These are phyloP conservation scores for Coniochaeta hoffmannii DNA, from an alignment of 2,329 filamentous ascomycete genomes.

Conservation along the genomic window DNA sequence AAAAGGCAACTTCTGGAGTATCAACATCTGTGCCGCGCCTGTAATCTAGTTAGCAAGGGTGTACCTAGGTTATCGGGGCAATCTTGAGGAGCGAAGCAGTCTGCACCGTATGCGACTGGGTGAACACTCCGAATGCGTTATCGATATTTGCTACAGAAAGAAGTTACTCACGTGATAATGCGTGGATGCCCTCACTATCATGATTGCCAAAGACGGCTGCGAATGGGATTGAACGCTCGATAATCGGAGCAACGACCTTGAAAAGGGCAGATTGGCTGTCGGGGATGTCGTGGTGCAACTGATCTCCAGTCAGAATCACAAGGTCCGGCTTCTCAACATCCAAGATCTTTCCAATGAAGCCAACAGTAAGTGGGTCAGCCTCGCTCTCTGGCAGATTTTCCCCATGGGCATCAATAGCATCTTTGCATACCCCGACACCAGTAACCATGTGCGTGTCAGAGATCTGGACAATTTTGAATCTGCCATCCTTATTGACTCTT, in stretches of 20 bases:
- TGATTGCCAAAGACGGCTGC: slow-evolving; percentile 69
- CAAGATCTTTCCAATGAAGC: slow-evolving; percentile 58
- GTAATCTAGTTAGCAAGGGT: slow-evolving; percentile 19
- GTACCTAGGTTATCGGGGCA: not conserved
- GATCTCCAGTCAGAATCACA: slow-evolving; percentile 63
- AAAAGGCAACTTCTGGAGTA: slow-evolving; percentile 19
- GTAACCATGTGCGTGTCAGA: slow-evolving; percentile 32
- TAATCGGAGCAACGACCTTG: slow-evolving; percentile 60
- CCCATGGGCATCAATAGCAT: slow-evolving; percentile 25
- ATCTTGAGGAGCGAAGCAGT: slow-evolving; percentile 7
- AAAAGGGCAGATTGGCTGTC: slow-evolving; percentile 30
- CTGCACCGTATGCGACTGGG: slow-evolving; percentile 12
- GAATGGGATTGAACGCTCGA: slow-evolving; percentile 60
- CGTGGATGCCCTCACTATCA: slow-evolving; percentile 54
- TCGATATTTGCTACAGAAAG: slow-evolving; percentile 12
- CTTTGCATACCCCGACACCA: slow-evolving; percentile 20
- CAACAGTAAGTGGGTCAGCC: slow-evolving; percentile 60
- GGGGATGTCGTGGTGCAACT: slow-evolving; percentile 36
- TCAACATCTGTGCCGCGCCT: slow-evolving; percentile 21
- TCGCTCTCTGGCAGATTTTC: slow-evolving; percentile 40
- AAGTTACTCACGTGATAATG: slow-evolving; percentile 28
- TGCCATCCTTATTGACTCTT: slow-evolving; percentile 59
- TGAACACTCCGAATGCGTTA: slow-evolving; percentile 4
- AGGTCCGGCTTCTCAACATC: slow-evolving; percentile 65
- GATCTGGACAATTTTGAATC: slow-evolving; percentile 67